Evolutionary conservation across 1,139 yeast species (phyloP), one percentile per base, ranked within the genome.

Genomic region (Taphrina communis): DNA sequence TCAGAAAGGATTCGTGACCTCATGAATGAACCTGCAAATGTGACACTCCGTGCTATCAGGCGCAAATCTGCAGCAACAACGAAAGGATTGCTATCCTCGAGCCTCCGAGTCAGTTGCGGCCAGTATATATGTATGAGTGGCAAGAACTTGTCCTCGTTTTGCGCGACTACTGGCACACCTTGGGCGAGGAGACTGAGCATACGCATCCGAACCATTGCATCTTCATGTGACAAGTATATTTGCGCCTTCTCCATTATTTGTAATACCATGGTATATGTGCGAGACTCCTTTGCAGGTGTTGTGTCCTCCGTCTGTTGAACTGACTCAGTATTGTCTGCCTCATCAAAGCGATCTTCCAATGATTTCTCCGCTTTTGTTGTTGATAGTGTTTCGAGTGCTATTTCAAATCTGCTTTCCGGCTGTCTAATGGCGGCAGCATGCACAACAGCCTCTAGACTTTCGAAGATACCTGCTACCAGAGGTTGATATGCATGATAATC

Each of bases 401-500:
- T 56, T 31, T 21, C 48, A 39, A 42, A 35, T 12, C 19, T 19
- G n/a, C 57, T 55, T 25, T n/a, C 44, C n/a, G 58, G 79, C 75
- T 11, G 14, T 25, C 50, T 41, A 7, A 77, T 76, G 31, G 78
- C 77, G 12, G 88, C 81, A 74, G 88, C 90, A 19, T 79, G 78
- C 1, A 88, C 82, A 1, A 93, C 78, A 19, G 88, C 87, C 61
- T 84, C 84, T 74, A 93, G 90, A 0, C 90, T 88, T 6, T 83
- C 79, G 72, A 93, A 90, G 70, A 91, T 87, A 0, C 92, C 92
- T 70, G 88, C 87, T 61, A 90, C 87, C 31, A 94, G 79, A 17
- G 82, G 80, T 0, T 86, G 80, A 76, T 94, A 93, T 0, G 95
- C 96, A 78, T 93, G 97, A 74, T 88, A 93, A 56, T 87, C 82